Conservation (phyloP, 805 yeast species). For the Saccharomyces jurei region DNA sequence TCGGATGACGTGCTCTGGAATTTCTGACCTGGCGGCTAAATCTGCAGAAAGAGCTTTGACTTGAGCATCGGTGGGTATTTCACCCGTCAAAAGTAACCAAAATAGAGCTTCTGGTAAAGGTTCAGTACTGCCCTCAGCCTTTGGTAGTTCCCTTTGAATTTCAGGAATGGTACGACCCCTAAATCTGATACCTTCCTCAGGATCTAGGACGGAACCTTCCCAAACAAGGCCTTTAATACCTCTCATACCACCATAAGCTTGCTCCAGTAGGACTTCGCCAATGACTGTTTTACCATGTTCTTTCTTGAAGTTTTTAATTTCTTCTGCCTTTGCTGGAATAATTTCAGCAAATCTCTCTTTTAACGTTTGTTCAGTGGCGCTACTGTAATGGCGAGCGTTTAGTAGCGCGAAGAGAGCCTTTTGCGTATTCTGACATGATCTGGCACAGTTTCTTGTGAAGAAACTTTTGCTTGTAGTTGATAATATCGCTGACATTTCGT, state of each 20-base stretch:
- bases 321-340: constrained; percentile 86
- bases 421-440: neutral
- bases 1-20: constrained; percentile 72
- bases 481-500: neutral
- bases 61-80: constrained; percentile 67
- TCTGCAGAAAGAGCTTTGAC: constrained; percentile 65
- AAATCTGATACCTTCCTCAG: constrained; percentile 80
- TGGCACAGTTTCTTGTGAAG: neutral
- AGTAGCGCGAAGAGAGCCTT: constrained; percentile 1
- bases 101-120: constrained; percentile 73
- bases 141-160: constrained; percentile 64
- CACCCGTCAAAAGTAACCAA: constrained; percentile 79
- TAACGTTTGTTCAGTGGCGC: constrained; percentile 45
- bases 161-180: constrained; percentile 81
- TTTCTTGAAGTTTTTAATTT: constrained; percentile 73
- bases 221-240: constrained; percentile 79
- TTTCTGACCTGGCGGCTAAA: constrained; percentile 66
- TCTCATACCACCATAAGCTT: constrained; percentile 88
- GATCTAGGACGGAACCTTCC: constrained; percentile 84
- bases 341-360: constrained; percentile 92
- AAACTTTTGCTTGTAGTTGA: neutral
- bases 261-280: constrained; percentile 68
- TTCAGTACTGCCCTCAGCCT: constrained; percentile 58
- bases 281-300: constrained; percentile 73
- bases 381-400: constrained; percentile 4